phyloP scores from a whole-genome alignment of 441 rosid species.

The Pelargonium fulgidum region DNA sequence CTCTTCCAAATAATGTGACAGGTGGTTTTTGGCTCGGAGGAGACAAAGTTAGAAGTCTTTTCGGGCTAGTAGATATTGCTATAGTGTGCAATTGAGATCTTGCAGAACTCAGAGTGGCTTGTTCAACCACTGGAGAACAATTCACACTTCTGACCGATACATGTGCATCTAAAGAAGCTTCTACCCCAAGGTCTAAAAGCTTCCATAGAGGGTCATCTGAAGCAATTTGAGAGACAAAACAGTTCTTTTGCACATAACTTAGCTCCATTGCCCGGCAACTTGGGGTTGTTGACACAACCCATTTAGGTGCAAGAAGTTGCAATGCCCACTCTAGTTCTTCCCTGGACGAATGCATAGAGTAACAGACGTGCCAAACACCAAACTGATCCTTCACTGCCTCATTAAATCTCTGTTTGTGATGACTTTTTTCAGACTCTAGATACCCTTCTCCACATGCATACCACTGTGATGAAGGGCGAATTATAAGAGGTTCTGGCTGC shows the following conservation, averaged over 20 bases:
- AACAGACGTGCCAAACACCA: slow-evolving; percentile 86
- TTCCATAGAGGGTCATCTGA: slow-evolving; percentile 63
- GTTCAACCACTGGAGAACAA: slow-evolving; percentile 27
- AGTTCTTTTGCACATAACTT: slow-evolving; percentile 54
- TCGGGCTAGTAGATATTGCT: slow-evolving; percentile 20
- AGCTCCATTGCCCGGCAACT: slow-evolving; percentile 69
- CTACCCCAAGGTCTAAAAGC: slow-evolving; percentile 50
- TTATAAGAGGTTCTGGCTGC: slow-evolving; percentile 61
- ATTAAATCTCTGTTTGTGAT: slow-evolving; percentile 38
- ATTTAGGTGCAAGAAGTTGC: slow-evolving; percentile 58
- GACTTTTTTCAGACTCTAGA: slow-evolving; percentile 24
- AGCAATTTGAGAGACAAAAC: slow-evolving; percentile 36
- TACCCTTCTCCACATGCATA: slow-evolving; percentile 57
- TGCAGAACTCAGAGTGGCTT: slow-evolving; percentile 21
- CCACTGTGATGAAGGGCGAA: slow-evolving; percentile 85
- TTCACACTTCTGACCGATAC: slow-evolving; percentile 19
- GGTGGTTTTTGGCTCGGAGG: slow-evolving; percentile 40
- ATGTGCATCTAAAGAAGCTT: slow-evolving; percentile 27
- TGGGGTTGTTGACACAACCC: slow-evolving; percentile 80
- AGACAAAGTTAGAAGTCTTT: slow-evolving; percentile 30
- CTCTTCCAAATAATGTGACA: slow-evolving; percentile 65
- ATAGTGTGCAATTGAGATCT: slow-evolving; percentile 24
- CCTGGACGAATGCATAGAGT: slow-evolving; percentile 77
- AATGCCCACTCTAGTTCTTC: slow-evolving; percentile 72
- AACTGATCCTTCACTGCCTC: slow-evolving; percentile 70